Conservation (phyloP, 345 rosid genomes). For the Eucalyptus pumila region DNA sequence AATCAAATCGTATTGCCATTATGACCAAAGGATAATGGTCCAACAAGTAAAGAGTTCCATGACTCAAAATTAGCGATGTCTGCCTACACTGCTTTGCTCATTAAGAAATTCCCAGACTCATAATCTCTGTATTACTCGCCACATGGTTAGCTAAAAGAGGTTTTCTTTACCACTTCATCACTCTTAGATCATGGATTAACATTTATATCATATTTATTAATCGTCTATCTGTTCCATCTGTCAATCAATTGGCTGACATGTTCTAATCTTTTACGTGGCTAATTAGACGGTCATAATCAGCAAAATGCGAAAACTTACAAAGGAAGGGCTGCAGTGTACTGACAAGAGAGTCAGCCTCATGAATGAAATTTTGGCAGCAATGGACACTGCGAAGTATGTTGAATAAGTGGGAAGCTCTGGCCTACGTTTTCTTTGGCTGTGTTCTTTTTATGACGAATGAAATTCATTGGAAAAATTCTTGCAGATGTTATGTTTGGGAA, state of each 20-base stretch:
- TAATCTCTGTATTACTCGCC: background rate
- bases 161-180: background rate
- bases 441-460: background rate
- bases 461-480: background rate
- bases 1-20: no score
- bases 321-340: no score
- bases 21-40: no score
- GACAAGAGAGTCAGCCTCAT: no score
- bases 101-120: no score
- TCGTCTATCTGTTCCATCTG: background rate
- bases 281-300: conserved; percentile 40
- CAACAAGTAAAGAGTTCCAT: no score
- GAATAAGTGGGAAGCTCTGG: conserved; percentile 1
- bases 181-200: background rate
- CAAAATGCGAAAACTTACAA: no score
- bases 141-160: background rate
- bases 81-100: background rate
- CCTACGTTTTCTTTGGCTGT: background rate
- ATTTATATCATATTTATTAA: no score
- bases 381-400: conserved; percentile 89
- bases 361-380: conserved; percentile 19
- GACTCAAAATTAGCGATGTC: no score
- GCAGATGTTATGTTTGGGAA: conserved; percentile 96
- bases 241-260: background rate
- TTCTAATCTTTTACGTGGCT: background rate